Evolutionary conservation across 345 rosid genomes (phyloP).

Genomic region (Citrus trifoliata): DNA sequence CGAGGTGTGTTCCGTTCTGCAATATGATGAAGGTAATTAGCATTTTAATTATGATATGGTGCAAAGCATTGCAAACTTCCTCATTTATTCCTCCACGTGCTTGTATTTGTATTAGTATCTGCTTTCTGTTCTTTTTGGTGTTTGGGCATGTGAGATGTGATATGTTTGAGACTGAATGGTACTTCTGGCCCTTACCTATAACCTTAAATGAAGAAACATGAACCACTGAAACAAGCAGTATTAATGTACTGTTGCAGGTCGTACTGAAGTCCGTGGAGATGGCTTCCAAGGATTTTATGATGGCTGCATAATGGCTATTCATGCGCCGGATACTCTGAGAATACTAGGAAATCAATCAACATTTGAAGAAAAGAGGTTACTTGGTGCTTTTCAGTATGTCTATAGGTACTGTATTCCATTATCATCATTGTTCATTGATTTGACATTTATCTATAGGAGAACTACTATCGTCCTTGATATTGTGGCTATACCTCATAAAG

Average conservation of each 20-base stretch:
- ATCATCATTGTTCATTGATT: too few relatives aligned
- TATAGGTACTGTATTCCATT: conserved; percentile 48
- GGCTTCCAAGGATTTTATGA: conserved; percentile 45
- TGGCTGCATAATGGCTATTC: conserved; percentile 61
- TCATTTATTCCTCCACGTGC: neutral
- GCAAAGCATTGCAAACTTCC: neutral
- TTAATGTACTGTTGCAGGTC: conserved; percentile 29
- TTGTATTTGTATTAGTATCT: neutral
- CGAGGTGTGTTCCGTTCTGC: conserved; percentile 45
- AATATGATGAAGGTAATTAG: conserved; percentile 34
- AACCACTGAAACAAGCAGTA: neutral
- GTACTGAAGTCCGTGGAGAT: conserved; percentile 43
- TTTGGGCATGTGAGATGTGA: too few relatives aligned
- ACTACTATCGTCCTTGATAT: too few relatives aligned
- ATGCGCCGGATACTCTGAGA: conserved; percentile 71
- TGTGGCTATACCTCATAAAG: too few relatives aligned
- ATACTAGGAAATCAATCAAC: conserved; percentile 35
- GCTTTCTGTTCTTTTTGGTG: neutral
- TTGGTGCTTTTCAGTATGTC: conserved; percentile 85
- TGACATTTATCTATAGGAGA: too few relatives aligned
- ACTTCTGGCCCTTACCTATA: too few relatives aligned
- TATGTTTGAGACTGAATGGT: too few relatives aligned
- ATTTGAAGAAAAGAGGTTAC: conserved; percentile 64
- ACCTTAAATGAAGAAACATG: neutral
- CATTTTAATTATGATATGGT: too few relatives aligned